Base-by-base conservation (phyloP, 1,284 basidiomycete species). In the Pholiota adiposa region DNA sequence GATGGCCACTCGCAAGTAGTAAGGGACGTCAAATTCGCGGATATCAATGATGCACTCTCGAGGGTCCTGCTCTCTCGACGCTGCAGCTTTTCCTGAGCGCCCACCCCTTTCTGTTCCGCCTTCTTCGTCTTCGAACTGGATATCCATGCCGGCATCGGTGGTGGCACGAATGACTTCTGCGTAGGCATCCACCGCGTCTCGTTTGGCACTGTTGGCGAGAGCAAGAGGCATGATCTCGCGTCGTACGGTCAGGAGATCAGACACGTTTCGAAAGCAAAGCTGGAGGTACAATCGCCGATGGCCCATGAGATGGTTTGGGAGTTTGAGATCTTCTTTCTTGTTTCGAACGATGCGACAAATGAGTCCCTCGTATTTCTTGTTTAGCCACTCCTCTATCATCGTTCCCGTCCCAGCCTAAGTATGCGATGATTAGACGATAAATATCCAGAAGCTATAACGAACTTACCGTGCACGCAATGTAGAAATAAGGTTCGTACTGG, bases 1-100 rank as follows among this genome's bases (percentile, higher is more conserved):
- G 73, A 99, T 99, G 21, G 97, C 96, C 18, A 98, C 96, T 31
- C 97, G 96, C 34, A 98, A 83, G 75, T 99, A 98, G 75, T 99
- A 99, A 1, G 95, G 93, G 23, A 99, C 93, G 73, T 99, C 97
- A 76, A 93, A 98, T 74, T 99, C 97, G 48, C 97, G 87, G 52
- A 97, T 86, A 73, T 99, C 97, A 72, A 97, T 87, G 70, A 99
- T 94, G 66, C 88, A 91, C 57, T 98, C 95, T 52, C 89, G 83
- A 6, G 97, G 94, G 69, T 97, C 95, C 65, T 82, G 83, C 64
- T 93, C 89, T 63, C 81, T 78, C 14, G 69, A 65, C 33, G 71
- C 77, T 31, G 73, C 73, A 19, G 76, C 73, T 53, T 75, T 75
- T 54, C 76, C 69, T 38, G 65, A 66, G 43, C 64, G 63, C 31